A percentile compares a stretch with the other conserved stretches of the same genome.
phyloP scores from a whole-genome alignment of 257 asterid species.

The Linderniella brevidens region DNA sequence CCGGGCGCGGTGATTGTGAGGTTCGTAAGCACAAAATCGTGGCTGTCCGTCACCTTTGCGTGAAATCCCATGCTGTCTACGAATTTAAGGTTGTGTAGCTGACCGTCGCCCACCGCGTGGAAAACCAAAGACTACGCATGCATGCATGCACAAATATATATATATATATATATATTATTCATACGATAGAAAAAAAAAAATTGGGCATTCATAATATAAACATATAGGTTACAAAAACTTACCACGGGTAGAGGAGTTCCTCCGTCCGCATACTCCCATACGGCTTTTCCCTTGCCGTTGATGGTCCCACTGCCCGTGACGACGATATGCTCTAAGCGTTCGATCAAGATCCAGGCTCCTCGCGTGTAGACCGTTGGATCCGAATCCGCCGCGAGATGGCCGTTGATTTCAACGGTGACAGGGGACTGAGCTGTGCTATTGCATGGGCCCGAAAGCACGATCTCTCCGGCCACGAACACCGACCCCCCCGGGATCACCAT shows the following conservation, averaged over 20 bases:
- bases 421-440: constrained; percentile 9
- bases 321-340: constrained; percentile 17
- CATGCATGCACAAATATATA: not conserved
- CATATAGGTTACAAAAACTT: constrained; percentile 7
- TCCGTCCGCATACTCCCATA: constrained; percentile 20
- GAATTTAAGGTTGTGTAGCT: constrained; percentile 17
- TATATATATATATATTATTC: not conserved
- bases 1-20: constrained; percentile 43
- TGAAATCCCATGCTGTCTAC: constrained; percentile 61
- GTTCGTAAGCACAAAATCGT: constrained; percentile 11
- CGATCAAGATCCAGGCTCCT: constrained; percentile 29
- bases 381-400: constrained; percentile 21
- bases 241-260: constrained; percentile 26
- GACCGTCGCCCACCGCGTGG: constrained; percentile 9
- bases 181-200: too few relatives aligned
- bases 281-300: constrained; percentile 28
- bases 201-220: not conserved
- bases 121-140: constrained; percentile 27
- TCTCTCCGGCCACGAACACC: constrained; percentile 23
- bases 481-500: constrained; percentile 27
- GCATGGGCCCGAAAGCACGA: constrained; percentile 48
- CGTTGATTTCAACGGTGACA: constrained; percentile 32
- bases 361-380: constrained; percentile 30
- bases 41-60: constrained; percentile 26
- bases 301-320: constrained; percentile 51